phyloP scores from a whole-genome alignment of 2,329 filamentous ascomycete genomes.

The Xylariaceae sp. region DNA sequence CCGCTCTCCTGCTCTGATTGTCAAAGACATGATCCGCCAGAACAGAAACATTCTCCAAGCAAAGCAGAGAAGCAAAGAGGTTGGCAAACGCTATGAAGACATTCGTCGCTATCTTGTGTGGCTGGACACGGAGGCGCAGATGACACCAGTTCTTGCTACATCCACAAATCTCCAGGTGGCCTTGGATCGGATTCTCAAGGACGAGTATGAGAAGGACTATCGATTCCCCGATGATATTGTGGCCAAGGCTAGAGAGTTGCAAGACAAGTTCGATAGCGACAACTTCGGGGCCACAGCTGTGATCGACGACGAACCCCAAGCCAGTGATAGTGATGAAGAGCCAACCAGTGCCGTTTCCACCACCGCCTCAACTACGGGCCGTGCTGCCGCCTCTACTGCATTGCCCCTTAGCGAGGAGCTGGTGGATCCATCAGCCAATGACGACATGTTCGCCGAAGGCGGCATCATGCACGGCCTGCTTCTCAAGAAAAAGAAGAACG shows the following conservation, averaged over 20 bases:
- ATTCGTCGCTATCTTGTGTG: constrained; percentile 19
- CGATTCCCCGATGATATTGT: constrained; percentile 18
- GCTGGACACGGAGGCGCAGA: constrained; percentile 19
- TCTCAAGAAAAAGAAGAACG: no score
- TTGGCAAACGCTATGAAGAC: constrained; percentile 9
- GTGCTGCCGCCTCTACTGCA: not conserved
- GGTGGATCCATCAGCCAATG: constrained; percentile 12
- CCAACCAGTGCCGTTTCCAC: not conserved
- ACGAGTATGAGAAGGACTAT: not conserved
- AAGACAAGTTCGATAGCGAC: constrained; percentile 18
- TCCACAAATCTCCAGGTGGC: not conserved
- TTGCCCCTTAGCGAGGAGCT: constrained; percentile 1
- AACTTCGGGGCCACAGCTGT: constrained; percentile 24
- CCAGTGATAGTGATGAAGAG: not conserved
- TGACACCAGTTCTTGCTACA: constrained; percentile 17
- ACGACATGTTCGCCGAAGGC: constrained; percentile 20
- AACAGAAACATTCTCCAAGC: constrained; percentile 4
- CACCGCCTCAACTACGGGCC: not conserved
- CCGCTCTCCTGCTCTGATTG: not conserved
- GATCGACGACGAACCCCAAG: constrained; percentile 6
- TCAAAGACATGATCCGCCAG: constrained; percentile 6
- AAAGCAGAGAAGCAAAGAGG: constrained; percentile 3
- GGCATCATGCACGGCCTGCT: constrained; percentile 22
- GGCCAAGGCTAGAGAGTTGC: constrained; percentile 9
- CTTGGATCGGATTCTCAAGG: constrained; percentile 4